Percentiles rank a stretch among this genome's conserved stretches.
Conservation (phyloP, 2,329 filamentous ascomycete species). For the Venturia effusa region DNA sequence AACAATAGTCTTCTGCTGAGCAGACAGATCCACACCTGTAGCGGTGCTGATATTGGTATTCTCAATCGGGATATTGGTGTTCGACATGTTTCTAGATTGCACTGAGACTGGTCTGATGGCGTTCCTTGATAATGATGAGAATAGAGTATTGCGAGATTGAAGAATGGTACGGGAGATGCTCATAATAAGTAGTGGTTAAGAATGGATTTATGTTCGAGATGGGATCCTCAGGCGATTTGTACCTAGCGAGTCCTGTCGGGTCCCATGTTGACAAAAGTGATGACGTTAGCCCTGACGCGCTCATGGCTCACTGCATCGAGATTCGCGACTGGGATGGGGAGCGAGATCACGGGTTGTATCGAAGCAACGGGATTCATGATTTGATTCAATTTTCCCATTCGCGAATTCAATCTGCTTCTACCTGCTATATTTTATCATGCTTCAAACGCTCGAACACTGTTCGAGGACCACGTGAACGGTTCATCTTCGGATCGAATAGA, state of each 20-base stretch:
- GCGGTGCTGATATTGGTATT: constrained; percentile 38
- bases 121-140: background rate
- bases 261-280: constrained; percentile 1
- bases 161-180: background rate
- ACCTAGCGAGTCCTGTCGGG: too few species aligned
- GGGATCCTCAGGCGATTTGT: background rate
- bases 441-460: too few species aligned
- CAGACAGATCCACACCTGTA: constrained; percentile 39
- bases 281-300: background rate
- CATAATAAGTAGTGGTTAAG: background rate
- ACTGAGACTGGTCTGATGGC: background rate
- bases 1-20: constrained; percentile 43
- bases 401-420: background rate
- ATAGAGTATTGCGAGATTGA: background rate
- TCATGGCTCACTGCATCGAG: background rate
- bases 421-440: background rate
- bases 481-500: background rate
- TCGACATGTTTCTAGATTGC: constrained; percentile 6
- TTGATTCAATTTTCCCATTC: too few species aligned
- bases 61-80: constrained; percentile 3
- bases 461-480: background rate
- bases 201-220: background rate
- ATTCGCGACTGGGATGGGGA: background rate
- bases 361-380: too few species aligned
- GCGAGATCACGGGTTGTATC: background rate